These are phyloP conservation scores for Crithidia sp. DNA, from an alignment of 208 protist genomes.

Conservation along the genomic window DNA sequence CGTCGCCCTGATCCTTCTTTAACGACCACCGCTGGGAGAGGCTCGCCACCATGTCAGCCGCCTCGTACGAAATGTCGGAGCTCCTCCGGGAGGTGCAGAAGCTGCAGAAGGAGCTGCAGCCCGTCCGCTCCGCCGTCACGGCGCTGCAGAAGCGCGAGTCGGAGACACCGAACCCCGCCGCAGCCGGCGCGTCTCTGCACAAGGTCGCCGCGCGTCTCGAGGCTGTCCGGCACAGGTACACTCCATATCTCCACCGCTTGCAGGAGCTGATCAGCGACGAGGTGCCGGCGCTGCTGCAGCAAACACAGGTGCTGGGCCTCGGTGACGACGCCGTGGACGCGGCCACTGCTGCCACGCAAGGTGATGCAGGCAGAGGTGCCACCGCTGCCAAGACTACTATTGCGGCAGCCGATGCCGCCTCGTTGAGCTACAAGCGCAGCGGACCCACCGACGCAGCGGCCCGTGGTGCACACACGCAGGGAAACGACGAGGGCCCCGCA, in stretches of 20 bases:
- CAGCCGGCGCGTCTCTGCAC: constrained; percentile 68
- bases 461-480: not conserved
- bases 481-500: constrained; percentile 16
- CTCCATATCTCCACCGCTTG: constrained; percentile 36
- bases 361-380: not conserved
- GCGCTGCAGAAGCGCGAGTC: constrained; percentile 71
- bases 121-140: constrained; percentile 72
- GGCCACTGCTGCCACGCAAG: not conserved
- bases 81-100: constrained; percentile 76
- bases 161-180: constrained; percentile 54
- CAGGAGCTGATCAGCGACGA: constrained; percentile 46
- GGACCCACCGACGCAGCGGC: not conserved
- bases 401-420: not conserved
- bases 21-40: no score
- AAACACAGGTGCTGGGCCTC: constrained; percentile 44
- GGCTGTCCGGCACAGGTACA: constrained; percentile 64
- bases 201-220: constrained; percentile 67
- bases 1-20: no score
- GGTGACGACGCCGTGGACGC: constrained; percentile 6
- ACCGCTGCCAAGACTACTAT: not conserved
- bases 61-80: constrained; percentile 59
- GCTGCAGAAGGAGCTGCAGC: constrained; percentile 77
- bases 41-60: constrained; percentile 36
- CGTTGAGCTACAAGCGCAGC: not conserved
- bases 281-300: constrained; percentile 50